phyloP scores from a whole-genome alignment of 176 grass and related monocot genomes.

The Typha latifolia region DNA sequence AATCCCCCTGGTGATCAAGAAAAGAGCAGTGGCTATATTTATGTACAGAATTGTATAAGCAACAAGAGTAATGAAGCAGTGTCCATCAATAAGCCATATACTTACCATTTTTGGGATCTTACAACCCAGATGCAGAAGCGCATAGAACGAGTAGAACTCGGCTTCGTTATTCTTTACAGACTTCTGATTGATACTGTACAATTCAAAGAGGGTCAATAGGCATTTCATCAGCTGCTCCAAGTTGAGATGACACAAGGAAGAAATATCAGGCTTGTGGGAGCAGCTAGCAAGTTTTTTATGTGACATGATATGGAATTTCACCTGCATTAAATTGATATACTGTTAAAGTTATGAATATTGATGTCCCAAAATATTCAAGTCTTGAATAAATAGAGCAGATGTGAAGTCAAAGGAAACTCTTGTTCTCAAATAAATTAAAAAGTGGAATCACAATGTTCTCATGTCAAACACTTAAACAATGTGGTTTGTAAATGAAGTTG shows the following conservation, averaged over 20 bases:
- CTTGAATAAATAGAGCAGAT: not conserved
- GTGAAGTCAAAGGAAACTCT: no score
- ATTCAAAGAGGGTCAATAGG: conserved; percentile 60
- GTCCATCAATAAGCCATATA: conserved; percentile 10
- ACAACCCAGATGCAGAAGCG: conserved; percentile 72
- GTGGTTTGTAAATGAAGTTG: no score
- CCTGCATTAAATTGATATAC: conserved; percentile 27
- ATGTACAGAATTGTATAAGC: not conserved
- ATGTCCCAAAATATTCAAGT: not conserved
- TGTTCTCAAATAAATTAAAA: no score
- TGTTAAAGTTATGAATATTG: not conserved
- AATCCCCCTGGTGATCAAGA: conserved; percentile 44
- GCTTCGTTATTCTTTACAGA: conserved; percentile 37
- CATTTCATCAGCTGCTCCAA: conserved; percentile 90
- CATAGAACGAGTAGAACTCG: conserved; percentile 83
- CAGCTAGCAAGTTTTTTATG: conserved; percentile 58
- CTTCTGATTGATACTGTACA: conserved; percentile 46
- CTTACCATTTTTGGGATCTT: conserved; percentile 69
- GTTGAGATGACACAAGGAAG: conserved; percentile 74
- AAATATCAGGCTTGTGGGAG: conserved; percentile 39
- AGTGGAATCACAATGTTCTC: no score
- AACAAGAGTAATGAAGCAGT: conserved; percentile 8
- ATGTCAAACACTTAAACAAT: no score
- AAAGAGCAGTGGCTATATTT: conserved; percentile 13
- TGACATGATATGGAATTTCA: conserved; percentile 79